Conservation (phyloP, 2,329 filamentous ascomycete species). For the Xylaria sp. region DNA sequence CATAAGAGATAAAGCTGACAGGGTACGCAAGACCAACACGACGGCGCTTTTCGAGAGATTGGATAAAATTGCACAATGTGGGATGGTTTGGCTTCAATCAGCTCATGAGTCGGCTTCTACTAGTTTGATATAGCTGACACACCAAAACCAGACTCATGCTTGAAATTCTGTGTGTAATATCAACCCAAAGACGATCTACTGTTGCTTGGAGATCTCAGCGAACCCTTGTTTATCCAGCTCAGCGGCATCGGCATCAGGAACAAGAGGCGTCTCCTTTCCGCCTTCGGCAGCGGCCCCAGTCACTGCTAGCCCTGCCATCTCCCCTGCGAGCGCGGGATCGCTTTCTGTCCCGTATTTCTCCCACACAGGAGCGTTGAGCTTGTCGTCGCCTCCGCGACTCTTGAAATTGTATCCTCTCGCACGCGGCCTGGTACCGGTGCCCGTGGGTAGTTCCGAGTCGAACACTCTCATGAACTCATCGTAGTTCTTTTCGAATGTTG, state of each 20-base stretch:
- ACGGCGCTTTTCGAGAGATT: background rate
- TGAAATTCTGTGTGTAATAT: background rate
- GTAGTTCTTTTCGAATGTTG: constrained; percentile 67
- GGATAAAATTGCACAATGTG: background rate
- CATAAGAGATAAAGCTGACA: background rate
- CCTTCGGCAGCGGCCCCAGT: constrained; percentile 51
- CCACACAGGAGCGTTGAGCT: constrained; percentile 75
- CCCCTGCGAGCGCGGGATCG: constrained; percentile 55
- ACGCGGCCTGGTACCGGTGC: constrained; percentile 81
- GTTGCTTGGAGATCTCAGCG: constrained; percentile 52
- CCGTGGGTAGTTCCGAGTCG: constrained; percentile 74
- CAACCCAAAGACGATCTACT: background rate
- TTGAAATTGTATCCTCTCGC: constrained; percentile 86
- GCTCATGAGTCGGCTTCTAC: background rate
- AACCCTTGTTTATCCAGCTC: constrained; percentile 67
- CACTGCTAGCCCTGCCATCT: constrained; percentile 54
- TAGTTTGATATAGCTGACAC: background rate
- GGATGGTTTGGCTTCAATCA: background rate
- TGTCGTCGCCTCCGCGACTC: constrained; percentile 70
- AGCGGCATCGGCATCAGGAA: constrained; percentile 58
- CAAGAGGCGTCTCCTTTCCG: constrained; percentile 59
- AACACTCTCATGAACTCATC: constrained; percentile 65
- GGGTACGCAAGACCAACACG: background rate
- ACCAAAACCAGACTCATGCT: background rate
- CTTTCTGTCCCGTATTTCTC: constrained; percentile 59